phyloP scores from a whole-genome alignment of 805 yeast species.

The Candida ulmi region DNA sequence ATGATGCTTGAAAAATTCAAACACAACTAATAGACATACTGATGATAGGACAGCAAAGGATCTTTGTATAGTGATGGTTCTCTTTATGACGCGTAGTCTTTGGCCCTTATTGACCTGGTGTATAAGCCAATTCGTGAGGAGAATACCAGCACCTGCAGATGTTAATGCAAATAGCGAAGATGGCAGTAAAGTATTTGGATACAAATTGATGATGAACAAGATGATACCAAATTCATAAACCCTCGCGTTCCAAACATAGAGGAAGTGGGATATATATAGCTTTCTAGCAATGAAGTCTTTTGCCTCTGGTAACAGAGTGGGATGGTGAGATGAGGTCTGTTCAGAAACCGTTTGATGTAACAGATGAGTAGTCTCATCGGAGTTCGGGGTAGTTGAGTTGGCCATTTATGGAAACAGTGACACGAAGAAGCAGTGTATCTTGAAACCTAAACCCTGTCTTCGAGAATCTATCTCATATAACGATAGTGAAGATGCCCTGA shows the following conservation, averaged over 20 bases:
- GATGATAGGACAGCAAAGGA: slow-evolving; percentile 14
- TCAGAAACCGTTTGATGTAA: neutral
- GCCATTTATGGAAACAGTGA: too few relatives aligned
- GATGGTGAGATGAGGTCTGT: too few relatives aligned
- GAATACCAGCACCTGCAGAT: slow-evolving; percentile 24
- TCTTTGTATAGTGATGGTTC: slow-evolving; percentile 26
- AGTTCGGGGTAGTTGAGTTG: too few relatives aligned
- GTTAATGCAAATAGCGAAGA: slow-evolving; percentile 30
- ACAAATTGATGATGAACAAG: slow-evolving; percentile 28
- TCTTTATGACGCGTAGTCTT: slow-evolving; percentile 26
- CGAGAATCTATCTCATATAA: too few relatives aligned
- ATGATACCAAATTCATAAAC: slow-evolving; percentile 34
- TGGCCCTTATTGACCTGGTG: slow-evolving; percentile 23
- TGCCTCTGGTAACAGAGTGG: neutral
- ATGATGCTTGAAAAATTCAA: slow-evolving; percentile 8
- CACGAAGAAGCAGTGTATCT: too few relatives aligned
- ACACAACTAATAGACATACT: slow-evolving; percentile 6
- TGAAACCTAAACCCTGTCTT: too few relatives aligned
- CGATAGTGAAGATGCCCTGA: too few relatives aligned
- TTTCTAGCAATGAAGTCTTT: slow-evolving; percentile 4
- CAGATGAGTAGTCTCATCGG: too few relatives aligned
- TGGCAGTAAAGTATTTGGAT: slow-evolving; percentile 29
- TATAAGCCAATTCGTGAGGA: slow-evolving; percentile 25
- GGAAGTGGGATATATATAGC: slow-evolving; percentile 27
- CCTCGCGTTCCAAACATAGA: slow-evolving; percentile 35